A percentile compares a stretch with the other conserved stretches of the same genome.
phyloP scores from a whole-genome alignment of 2,329 filamentous ascomycete genomes.

The Pseudocercospora crystallina region DNA sequence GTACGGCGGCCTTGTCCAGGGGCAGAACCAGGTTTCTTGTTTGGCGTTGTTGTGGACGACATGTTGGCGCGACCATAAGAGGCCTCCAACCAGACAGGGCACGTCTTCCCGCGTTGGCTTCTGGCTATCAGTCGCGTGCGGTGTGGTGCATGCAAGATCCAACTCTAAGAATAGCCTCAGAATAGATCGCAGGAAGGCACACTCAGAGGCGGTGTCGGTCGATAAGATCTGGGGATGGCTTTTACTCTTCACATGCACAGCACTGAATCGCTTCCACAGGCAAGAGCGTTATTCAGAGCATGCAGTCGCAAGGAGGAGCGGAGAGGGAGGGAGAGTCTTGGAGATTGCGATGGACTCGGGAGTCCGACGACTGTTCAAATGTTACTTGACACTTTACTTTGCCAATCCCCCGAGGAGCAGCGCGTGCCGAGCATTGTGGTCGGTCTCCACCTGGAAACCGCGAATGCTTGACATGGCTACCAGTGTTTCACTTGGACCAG shows the following conservation, averaged over 20 bases:
- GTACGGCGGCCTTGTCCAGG: constrained; percentile 11
- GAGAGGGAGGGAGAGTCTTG: background rate
- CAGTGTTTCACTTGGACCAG: no score
- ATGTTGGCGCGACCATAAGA: no score
- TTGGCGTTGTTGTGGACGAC: constrained; percentile 18
- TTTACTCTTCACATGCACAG: no score
- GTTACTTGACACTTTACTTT: background rate
- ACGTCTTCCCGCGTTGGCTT: no score
- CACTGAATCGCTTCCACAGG: no score
- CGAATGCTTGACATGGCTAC: no score
- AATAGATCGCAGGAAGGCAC: background rate
- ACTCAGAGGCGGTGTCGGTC: constrained; percentile 1
- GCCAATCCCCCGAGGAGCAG: no score
- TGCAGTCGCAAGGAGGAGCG: no score
- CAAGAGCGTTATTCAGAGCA: no score
- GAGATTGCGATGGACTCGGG: constrained; percentile 8
- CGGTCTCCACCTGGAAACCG: no score
- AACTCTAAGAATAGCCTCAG: constrained; percentile 11
- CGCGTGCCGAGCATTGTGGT: no score
- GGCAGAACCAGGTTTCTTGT: constrained; percentile 20
- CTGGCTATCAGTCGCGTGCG: background rate
- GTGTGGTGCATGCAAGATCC: constrained; percentile 2
- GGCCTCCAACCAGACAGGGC: no score
- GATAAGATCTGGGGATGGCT: constrained; percentile 9
- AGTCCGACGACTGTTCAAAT: background rate